phyloP scores from a whole-genome alignment of 768 basidiomycete genomes.

The Chlorophyllum brunneum region DNA sequence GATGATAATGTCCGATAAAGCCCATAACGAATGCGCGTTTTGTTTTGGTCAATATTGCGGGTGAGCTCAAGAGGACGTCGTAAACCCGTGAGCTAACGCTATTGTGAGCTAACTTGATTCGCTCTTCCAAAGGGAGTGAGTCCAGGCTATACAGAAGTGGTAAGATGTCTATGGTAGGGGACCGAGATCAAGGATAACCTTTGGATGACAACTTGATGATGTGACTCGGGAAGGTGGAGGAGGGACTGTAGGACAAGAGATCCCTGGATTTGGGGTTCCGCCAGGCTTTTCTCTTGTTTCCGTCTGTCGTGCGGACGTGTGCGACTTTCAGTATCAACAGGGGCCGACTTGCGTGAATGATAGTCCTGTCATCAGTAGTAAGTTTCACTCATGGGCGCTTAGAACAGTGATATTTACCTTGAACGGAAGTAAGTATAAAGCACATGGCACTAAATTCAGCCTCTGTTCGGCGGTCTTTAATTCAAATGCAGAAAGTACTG shows the following conservation, averaged over 20 bases:
- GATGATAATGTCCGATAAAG: conserved; percentile 76
- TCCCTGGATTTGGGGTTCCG: conserved; percentile 78
- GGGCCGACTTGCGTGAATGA: conserved; percentile 1
- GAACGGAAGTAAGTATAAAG: conserved; percentile 50
- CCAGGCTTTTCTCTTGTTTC: conserved; percentile 23
- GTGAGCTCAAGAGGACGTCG: conserved; percentile 70
- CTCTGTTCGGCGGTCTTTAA: conserved; percentile 46
- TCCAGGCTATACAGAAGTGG: conserved; percentile 42
- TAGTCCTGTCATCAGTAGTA: not conserved
- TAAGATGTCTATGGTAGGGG: not conserved
- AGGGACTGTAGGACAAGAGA: conserved; percentile 83
- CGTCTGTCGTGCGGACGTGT: conserved; percentile 14
- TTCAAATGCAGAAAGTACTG: conserved; percentile 56
- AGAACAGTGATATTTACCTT: conserved; percentile 33
- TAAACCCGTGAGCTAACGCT: conserved; percentile 75
- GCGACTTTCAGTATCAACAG: conserved; percentile 11
- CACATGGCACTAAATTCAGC: conserved; percentile 59
- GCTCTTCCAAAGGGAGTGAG: conserved; percentile 52
- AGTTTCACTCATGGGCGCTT: not conserved
- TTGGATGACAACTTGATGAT: conserved; percentile 63
- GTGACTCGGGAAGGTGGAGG: conserved; percentile 61
- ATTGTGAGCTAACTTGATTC: conserved; percentile 47
- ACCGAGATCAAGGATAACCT: conserved; percentile 41
- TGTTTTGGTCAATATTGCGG: conserved; percentile 56
- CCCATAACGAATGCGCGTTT: conserved; percentile 70